Base-by-base conservation (phyloP, 208 protist species). In the Acanthamoeba healyi region DNA sequence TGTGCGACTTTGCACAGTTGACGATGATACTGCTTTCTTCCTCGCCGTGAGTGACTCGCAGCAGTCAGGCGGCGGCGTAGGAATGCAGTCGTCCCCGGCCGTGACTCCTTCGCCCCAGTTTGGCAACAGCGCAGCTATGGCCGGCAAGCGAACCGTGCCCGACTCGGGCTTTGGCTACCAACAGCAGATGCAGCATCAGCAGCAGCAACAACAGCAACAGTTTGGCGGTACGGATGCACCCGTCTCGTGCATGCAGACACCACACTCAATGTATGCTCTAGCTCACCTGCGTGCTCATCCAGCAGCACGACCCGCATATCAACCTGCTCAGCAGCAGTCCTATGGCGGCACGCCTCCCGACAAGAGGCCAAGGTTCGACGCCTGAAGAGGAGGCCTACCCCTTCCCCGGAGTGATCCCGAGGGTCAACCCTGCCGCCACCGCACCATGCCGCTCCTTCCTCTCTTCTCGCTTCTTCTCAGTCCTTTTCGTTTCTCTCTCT, bases 111-210 rank as follows among this genome's bases (percentile, higher is more conserved):
- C 74, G 46, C 42, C 74, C 4, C 42, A 84, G 36, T 81, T 51
- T 51, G 72, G 72, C 42, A 9, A n/a, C 22, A 44, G 38, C 2
- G 34, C 0, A 4, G n/a, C 24, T 3, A 29, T 79, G 36, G 24
- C 10, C 32, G 74, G 74, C 74, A 84, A 84, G 74, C 74, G 74
- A 58, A 36, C 26, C 32, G 44, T 14, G 19, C 74, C 74, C n/a
- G 74, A 84, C 46, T 44, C 74, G 0, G 74, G 74, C 44, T 84
- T 84, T 36, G 74, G 74, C 26, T 38, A 36, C 24, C 26, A 29
- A 24, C 74, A 7, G 12, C 70, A 79, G 70, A 7, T 29, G 29
- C 70, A 79, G 6, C 65, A 34, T 2, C 65, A 34, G 65, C 65
- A 17, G 36, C 70, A 79, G 36, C 70, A 79, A 6, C 70, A 79